Conservation (phyloP, 2,329 filamentous ascomycete species). For the Pyrenophora tritici-repentis region DNA sequence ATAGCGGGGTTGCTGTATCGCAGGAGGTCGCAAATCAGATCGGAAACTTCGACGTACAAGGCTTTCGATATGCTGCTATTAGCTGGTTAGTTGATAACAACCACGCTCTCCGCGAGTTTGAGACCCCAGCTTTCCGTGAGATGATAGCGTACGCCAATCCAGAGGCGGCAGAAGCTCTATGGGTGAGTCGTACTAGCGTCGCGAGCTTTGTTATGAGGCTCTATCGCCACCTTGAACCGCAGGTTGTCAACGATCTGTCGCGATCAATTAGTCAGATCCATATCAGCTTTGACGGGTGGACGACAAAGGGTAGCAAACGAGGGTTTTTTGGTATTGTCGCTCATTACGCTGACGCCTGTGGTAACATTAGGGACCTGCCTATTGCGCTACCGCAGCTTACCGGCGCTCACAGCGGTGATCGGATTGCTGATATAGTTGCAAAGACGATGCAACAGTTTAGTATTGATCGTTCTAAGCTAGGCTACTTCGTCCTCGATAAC, state of each 20-base stretch:
- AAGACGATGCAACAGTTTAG: background rate
- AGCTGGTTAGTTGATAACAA: conserved; percentile 3
- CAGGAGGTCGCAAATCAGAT: conserved; percentile 7
- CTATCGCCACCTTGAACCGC: no score
- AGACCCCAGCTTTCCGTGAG: conserved; percentile 5
- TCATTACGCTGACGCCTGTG: background rate
- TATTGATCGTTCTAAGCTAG: background rate
- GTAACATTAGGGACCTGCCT: conserved; percentile 5
- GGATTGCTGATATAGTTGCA: conserved; percentile 1
- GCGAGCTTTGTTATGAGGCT: background rate
- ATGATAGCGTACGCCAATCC: background rate
- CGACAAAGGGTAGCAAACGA: conserved; percentile 7
- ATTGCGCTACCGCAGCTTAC: conserved; percentile 9
- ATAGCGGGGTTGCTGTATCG: no score
- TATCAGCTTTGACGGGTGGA: background rate
- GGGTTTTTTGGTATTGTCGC: conserved; percentile 6
- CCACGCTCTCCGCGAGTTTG: conserved; percentile 5
- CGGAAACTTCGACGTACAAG: background rate
- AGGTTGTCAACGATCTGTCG: background rate
- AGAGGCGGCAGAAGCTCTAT: background rate
- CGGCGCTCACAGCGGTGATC: conserved; percentile 6
- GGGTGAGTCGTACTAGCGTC: background rate
- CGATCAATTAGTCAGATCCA: background rate
- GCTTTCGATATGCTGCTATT: background rate
- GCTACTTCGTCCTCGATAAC: background rate